Evolutionary conservation across 2,329 filamentous ascomycete genomes (phyloP).

Genomic region (Rhytidhysteron rufulum): DNA sequence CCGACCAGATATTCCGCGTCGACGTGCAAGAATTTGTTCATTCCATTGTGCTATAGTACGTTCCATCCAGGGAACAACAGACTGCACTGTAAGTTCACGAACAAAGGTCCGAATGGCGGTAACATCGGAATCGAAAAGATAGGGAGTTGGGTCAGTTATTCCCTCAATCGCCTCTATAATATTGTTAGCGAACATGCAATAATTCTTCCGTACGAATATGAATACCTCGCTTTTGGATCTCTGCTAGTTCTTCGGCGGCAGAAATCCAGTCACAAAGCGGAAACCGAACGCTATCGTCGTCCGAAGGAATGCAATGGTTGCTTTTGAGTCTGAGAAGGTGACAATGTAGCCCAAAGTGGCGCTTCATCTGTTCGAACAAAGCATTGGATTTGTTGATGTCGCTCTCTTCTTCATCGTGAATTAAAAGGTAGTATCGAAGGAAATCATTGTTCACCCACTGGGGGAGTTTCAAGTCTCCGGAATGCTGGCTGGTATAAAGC

Average conservation of each 20-base stretch:
- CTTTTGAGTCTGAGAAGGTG: slow-evolving; percentile 84
- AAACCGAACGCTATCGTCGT: slow-evolving; percentile 82
- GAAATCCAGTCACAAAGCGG: slow-evolving; percentile 87
- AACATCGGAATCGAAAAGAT: slow-evolving; percentile 88
- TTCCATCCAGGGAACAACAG: slow-evolving; percentile 94
- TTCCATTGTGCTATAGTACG: slow-evolving; percentile 90
- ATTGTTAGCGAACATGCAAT: slow-evolving; percentile 4
- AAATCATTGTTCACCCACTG: slow-evolving; percentile 89
- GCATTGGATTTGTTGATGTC: slow-evolving; percentile 87
- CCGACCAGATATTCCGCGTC: slow-evolving; percentile 84
- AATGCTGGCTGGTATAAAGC: slow-evolving; percentile 80
- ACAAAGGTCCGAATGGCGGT: slow-evolving; percentile 85
- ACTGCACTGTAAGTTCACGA: slow-evolving; percentile 92
- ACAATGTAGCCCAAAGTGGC: slow-evolving; percentile 94
- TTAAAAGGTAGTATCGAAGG: slow-evolving; percentile 89
- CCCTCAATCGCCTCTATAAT: slow-evolving; percentile 60
- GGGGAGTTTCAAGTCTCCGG: slow-evolving; percentile 69
- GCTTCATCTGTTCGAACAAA: slow-evolving; percentile 97
- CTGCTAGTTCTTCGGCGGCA: slow-evolving; percentile 75
- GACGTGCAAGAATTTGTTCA: slow-evolving; percentile 87
- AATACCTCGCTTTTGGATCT: slow-evolving; percentile 62
- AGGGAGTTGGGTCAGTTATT: slow-evolving; percentile 67
- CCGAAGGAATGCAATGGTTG: slow-evolving; percentile 78
- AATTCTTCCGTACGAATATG: slow-evolving; percentile 15
- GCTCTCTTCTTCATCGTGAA: slow-evolving; percentile 94